Base-by-base conservation (phyloP, 768 basidiomycete genomes). In the Pisolithus marmoratus region DNA sequence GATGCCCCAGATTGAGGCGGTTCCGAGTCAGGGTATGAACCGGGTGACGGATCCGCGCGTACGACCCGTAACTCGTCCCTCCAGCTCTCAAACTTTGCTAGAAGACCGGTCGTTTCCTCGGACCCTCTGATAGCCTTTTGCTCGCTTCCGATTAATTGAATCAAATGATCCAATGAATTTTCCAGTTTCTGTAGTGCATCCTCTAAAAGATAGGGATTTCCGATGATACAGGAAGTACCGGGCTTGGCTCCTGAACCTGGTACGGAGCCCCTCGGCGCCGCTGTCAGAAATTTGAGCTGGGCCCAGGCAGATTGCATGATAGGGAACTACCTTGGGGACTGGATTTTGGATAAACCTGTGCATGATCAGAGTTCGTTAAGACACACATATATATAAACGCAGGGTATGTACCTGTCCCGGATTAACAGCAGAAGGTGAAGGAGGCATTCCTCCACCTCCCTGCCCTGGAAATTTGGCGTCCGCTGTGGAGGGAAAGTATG, bases 301-400 rank as follows among this genome's bases (percentile, higher is more conserved):
- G 29, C 14, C 5, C 8, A 2, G 14, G 37, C 20, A 2, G 17
- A 27, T 29, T 7, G 6, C n/a, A 11, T 24, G 5, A 36, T 48
- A 48, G 55, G 12, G 38, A 22, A 26, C 23, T 55, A 73, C 74
- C 69, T 63, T 68, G 62, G 8, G 74, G 72, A 55, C 77, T 73
- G 1, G 72, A 74, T 54, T 73, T 70, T 0, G 75, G 79, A 53
- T 72, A 80, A 5, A 80, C 77, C 77, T 81, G 12, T 2, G 34
- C 34, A 14, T 34, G 34, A 12, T 14, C 14, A 34, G 12, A 34
- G 14, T 34, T 15, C 34, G 34, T 15, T 14, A 15, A 15, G 44
- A 44, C 7, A 9, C 1, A 15, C 37, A 42, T 42, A 42, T 42
- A 42, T 19, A 40, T 24, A 9, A 12, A 22, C 26, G 14, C 45